Evolutionary conservation across 2,329 filamentous ascomycete species (phyloP).

Genomic region (Emmonsiellopsis sp.): DNA sequence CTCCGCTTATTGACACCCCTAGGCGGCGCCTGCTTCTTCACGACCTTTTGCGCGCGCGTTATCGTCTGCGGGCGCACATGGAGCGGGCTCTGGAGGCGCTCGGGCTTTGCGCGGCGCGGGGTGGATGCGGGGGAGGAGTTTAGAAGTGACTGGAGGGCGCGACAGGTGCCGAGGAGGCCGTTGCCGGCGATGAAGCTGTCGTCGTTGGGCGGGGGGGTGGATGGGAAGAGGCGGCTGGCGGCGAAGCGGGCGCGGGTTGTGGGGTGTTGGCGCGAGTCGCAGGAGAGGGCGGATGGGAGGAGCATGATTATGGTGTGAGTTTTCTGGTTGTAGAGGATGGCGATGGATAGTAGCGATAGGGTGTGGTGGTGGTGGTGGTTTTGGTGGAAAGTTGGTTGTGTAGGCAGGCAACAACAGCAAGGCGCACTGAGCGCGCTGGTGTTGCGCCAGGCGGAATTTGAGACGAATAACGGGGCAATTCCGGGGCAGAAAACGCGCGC

Average conservation of each 20-base stretch:
- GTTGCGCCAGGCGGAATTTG: slow-evolving; percentile 9
- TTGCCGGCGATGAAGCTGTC: slow-evolving; percentile 25
- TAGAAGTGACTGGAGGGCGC: slow-evolving; percentile 32
- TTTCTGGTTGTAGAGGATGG: background rate
- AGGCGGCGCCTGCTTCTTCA: slow-evolving; percentile 12
- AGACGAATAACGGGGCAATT: background rate
- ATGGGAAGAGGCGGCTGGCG: slow-evolving; percentile 25
- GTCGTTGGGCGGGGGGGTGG: slow-evolving; percentile 29
- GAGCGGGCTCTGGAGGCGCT: slow-evolving; percentile 32
- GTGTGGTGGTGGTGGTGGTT: slow-evolving; percentile 1
- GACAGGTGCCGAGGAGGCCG: slow-evolving; percentile 32
- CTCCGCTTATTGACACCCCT: slow-evolving; percentile 10
- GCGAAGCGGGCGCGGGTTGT: slow-evolving; percentile 23
- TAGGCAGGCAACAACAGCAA: background rate
- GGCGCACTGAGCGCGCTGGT: background rate
- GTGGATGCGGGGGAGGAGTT: slow-evolving; percentile 31
- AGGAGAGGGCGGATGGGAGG: slow-evolving; percentile 37
- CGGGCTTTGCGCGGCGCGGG: slow-evolving; percentile 23
- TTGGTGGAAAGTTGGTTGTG: background rate
- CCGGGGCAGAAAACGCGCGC: background rate
- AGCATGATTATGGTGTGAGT: slow-evolving; percentile 25
- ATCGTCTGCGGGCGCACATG: slow-evolving; percentile 20
- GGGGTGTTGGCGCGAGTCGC: slow-evolving; percentile 30
- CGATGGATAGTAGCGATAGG: slow-evolving; percentile 1
- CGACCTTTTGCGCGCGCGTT: slow-evolving; percentile 21